Conservation (phyloP, 148 eudicot species). For the Selenicereus undatus region DNA sequence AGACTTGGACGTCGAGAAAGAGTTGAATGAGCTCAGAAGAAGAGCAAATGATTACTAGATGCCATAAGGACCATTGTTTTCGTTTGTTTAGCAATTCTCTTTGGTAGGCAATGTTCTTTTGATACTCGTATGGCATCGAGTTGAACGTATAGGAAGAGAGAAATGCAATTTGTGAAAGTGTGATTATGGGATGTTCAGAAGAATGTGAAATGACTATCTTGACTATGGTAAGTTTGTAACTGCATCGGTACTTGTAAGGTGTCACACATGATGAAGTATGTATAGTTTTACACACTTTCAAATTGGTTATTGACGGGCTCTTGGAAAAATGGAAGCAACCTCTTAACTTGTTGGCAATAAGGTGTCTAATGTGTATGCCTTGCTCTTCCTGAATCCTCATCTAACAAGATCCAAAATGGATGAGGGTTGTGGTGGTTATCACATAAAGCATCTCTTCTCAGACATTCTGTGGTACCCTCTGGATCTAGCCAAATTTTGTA, state of each 20-base stretch:
- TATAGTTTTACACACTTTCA: not conserved
- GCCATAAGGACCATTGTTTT: not conserved
- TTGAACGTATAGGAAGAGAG: slow-evolving; percentile 7
- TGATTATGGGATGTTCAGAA: slow-evolving; percentile 4
- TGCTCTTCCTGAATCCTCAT: too few species aligned
- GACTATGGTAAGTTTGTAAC: slow-evolving; percentile 20
- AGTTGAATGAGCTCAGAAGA: slow-evolving; percentile 71
- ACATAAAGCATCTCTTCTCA: too few species aligned
- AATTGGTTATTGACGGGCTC: too few species aligned
- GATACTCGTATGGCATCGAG: slow-evolving; percentile 9
- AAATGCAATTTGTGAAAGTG: not conserved
- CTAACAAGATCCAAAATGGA: too few species aligned
- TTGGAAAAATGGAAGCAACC: too few species aligned
- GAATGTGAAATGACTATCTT: slow-evolving; percentile 13
- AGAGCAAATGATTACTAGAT: slow-evolving; percentile 58
- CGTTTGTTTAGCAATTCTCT: slow-evolving; percentile 1
- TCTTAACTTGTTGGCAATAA: too few species aligned
- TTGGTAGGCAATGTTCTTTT: slow-evolving; percentile 8
- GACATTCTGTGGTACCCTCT: too few species aligned
- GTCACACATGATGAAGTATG: not conserved
- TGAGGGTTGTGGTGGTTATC: too few species aligned
- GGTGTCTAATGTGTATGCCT: too few species aligned
- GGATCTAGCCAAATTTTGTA: too few species aligned
- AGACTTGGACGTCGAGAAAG: slow-evolving; percentile 77
- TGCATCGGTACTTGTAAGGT: not conserved